Evolutionary conservation across 345 rosid species (phyloP).

Genomic region (Dipteronia sinensis): DNA sequence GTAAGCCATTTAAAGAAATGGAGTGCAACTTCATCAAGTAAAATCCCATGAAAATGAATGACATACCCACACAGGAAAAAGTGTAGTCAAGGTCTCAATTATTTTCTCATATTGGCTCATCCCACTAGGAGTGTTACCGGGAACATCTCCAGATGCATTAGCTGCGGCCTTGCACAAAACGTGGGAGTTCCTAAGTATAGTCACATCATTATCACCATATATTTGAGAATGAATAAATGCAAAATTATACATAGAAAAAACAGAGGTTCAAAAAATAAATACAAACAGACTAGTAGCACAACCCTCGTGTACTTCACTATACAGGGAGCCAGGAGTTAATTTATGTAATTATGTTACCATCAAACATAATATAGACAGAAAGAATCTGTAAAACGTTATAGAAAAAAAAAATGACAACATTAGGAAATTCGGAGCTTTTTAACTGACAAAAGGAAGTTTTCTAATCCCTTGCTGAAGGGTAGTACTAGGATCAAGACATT

Average conservation of each 20-base stretch:
- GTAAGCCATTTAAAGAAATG: not conserved
- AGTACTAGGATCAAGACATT: not conserved
- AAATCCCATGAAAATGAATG: constrained; percentile 7
- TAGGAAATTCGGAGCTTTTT: not conserved
- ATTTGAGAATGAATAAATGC: not conserved
- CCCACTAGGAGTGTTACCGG: constrained; percentile 46
- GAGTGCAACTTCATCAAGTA: not conserved
- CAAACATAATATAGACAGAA: not conserved
- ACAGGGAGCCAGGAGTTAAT: not conserved
- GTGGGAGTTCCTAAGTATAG: constrained; percentile 38
- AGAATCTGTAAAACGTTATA: not conserved
- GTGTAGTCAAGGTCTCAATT: constrained; percentile 84
- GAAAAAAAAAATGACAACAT: not conserved
- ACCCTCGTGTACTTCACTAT: not conserved
- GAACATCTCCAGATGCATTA: constrained; percentile 61
- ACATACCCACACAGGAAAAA: constrained; percentile 90
- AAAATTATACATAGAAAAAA: not conserved
- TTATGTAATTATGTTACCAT: not conserved
- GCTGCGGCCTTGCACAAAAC: constrained; percentile 68
- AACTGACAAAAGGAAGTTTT: not conserved
- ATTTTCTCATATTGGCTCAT: constrained; percentile 75
- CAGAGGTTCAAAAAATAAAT: not conserved
- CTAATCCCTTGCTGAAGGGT: not conserved
- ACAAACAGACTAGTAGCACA: not conserved
- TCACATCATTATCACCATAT: not conserved